Percentiles rank a stretch among this genome's conserved stretches.
Evolutionary conservation across 768 basidiomycete species (phyloP).

Genomic region (Psilocybe cubensis): DNA sequence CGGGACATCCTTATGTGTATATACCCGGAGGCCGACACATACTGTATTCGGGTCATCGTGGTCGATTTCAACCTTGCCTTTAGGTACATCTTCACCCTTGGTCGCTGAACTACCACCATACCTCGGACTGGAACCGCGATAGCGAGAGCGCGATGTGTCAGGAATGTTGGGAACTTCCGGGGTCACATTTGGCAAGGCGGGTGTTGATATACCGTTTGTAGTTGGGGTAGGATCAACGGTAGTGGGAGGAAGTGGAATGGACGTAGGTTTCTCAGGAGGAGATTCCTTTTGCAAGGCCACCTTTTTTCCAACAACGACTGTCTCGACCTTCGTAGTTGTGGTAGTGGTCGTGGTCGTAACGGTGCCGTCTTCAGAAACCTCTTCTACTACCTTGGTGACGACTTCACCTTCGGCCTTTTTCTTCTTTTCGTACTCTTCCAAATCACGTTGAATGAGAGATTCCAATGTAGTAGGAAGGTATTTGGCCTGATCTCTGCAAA

Average conservation of each 20-base stretch:
- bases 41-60: slow-evolving; percentile 42
- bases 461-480: slow-evolving; percentile 25
- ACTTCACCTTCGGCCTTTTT: slow-evolving; percentile 28
- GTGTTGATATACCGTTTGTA: slow-evolving; percentile 13
- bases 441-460: slow-evolving; percentile 24
- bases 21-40: slow-evolving; percentile 42
- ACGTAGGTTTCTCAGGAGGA: background rate
- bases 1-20: slow-evolving; percentile 48
- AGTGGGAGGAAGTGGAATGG: background rate
- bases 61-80: slow-evolving; percentile 24
- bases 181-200: slow-evolving; percentile 12
- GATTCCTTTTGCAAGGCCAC: background rate
- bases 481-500: slow-evolving; percentile 26
- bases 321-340: slow-evolving; percentile 30
- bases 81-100: slow-evolving; percentile 5
- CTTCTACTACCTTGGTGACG: slow-evolving; percentile 23
- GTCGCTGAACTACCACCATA: background rate
- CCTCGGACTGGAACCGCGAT: background rate
- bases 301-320: slow-evolving; percentile 24
- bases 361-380: slow-evolving; percentile 25
- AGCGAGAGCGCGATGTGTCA: slow-evolving; percentile 1
- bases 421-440: slow-evolving; percentile 36
- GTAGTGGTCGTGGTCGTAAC: slow-evolving; percentile 32
- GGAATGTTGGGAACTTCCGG: slow-evolving; percentile 7
- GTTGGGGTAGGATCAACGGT: background rate